These are phyloP conservation scores for Esteya vermicola DNA, from an alignment of 2,329 filamentous ascomycete genomes.

Conservation along the genomic window DNA sequence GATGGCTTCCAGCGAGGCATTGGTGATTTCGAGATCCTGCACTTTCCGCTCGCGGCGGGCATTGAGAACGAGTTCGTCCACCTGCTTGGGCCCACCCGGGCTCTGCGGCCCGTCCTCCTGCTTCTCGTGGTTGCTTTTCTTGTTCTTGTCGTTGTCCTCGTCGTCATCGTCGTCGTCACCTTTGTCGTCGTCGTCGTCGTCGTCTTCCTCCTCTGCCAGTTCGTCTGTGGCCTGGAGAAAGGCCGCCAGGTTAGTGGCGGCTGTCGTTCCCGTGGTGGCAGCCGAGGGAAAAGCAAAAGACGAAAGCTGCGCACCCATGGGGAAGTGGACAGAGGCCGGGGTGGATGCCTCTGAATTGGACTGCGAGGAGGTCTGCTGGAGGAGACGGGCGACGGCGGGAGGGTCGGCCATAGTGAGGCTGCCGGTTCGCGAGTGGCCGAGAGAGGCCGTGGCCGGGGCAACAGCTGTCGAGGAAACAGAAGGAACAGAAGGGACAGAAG, in stretches of 20 bases:
- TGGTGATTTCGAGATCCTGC: conserved; percentile 89
- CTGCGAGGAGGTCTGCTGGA: conserved; percentile 6
- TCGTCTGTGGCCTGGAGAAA: conserved; percentile 43
- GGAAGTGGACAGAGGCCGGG: conserved; percentile 2
- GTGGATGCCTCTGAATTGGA: conserved; percentile 6
- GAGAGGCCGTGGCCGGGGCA: conserved; percentile 1
- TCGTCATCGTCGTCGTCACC: neutral
- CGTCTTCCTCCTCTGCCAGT: conserved; percentile 14
- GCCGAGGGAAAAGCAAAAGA: conserved; percentile 1
- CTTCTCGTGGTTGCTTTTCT: conserved; percentile 2
- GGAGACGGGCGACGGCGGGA: conserved; percentile 6
- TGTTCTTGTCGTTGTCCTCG: conserved; percentile 10
- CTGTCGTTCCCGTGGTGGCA: neutral
- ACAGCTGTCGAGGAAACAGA: too few relatives aligned
- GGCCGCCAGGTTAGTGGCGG: conserved; percentile 30
- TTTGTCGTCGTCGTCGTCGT: conserved; percentile 14
- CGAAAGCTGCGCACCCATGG: neutral
- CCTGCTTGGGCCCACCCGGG: conserved; percentile 40
- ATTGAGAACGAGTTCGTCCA: conserved; percentile 70
- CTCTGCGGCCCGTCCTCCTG: conserved; percentile 28
- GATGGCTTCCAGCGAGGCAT: conserved; percentile 87
- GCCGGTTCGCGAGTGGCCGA: conserved; percentile 23
- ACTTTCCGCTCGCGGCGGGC: conserved; percentile 89
- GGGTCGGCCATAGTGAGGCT: conserved; percentile 17
- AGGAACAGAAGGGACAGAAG: too few relatives aligned